Conservation (phyloP, 2,329 filamentous ascomycete species). For the Pestalotiopsis sp. region DNA sequence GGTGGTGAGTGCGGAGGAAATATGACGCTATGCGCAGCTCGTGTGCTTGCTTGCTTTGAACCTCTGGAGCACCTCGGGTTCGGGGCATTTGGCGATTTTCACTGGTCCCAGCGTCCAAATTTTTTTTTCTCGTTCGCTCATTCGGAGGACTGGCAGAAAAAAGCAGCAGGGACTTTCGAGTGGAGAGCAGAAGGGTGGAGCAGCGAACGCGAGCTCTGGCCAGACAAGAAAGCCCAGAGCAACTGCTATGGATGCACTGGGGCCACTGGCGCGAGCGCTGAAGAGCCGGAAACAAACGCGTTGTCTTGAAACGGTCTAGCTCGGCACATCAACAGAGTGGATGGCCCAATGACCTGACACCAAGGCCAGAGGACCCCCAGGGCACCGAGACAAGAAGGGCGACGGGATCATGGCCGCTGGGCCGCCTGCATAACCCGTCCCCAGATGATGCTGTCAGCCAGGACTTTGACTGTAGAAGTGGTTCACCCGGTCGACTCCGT, state of each 20-base stretch:
- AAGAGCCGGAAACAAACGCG: not conserved
- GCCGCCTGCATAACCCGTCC: not conserved
- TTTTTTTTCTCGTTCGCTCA: not conserved
- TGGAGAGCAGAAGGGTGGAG: not conserved
- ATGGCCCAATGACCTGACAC: not conserved
- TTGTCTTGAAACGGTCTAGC: not conserved
- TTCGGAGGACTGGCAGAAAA: not conserved
- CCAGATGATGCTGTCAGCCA: not conserved
- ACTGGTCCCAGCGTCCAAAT: not conserved
- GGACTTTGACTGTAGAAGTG: not conserved
- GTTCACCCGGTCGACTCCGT: not conserved
- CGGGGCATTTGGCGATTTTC: not conserved
- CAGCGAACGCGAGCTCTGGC: not conserved
- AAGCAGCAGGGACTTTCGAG: not conserved
- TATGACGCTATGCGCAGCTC: slow-evolving; percentile 10
- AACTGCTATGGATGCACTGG: not conserved
- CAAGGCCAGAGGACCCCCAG: not conserved
- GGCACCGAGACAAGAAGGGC: not conserved
- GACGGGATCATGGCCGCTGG: not conserved
- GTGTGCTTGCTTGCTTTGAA: slow-evolving; percentile 10
- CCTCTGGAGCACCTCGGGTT: slow-evolving; percentile 3
- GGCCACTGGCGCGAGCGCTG: not conserved
- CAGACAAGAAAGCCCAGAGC: not conserved
- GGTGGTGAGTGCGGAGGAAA: slow-evolving; percentile 9
- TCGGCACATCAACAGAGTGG: not conserved